Base-by-base conservation (phyloP, 805 yeast species). In the Wickerhamiella dianesei region DNA sequence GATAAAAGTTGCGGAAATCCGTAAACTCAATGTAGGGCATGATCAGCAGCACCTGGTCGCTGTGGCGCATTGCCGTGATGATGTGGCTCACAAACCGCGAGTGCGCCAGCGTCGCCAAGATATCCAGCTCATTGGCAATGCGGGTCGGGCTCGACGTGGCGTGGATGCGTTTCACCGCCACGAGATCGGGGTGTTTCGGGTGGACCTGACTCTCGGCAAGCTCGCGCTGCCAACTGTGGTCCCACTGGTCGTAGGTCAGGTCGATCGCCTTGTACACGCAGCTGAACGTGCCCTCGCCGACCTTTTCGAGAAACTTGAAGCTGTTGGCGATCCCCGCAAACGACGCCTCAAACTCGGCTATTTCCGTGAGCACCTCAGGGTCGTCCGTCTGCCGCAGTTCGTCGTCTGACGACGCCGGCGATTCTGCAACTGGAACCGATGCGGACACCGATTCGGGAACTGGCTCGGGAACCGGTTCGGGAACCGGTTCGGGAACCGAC, bases 61-160 rank as follows among this genome's bases (percentile, higher is more conserved):
- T 83, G 58, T 74, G 73, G 51, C 98, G 71, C 46, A 86, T 63
- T 0, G 95, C 95, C 56, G 94, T 96, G 41, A 89, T 73, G 45
- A 92, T 66, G 1, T 96, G 95, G 1, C 95, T 95, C 25, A 92
- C 86, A 52, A 80, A 76, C 0, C 75, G 69, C 51, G 80, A 77
- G 25, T 48, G 35, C 37, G 53, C 50, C 46, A 55, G 49, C n/a
- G 56, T 37, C n/a, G 52, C 52, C 29, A 92, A 70, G 42, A 92
- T 66, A 53, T 80, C 80, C 52, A 92, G 72, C 63, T 92, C 99
- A 61, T 88, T 88, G 56, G 76, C 78, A 40, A 92, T 89, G 63
- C 99, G 74, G 52, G 77, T 80, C 0, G 97, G 96, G 5, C 96
- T 86, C 1, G 96, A 84, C 0, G 98, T 92, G 18, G 88, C 97